phyloP scores from a whole-genome alignment of 208 protist genomes.

The Leishmania amazonensis region DNA sequence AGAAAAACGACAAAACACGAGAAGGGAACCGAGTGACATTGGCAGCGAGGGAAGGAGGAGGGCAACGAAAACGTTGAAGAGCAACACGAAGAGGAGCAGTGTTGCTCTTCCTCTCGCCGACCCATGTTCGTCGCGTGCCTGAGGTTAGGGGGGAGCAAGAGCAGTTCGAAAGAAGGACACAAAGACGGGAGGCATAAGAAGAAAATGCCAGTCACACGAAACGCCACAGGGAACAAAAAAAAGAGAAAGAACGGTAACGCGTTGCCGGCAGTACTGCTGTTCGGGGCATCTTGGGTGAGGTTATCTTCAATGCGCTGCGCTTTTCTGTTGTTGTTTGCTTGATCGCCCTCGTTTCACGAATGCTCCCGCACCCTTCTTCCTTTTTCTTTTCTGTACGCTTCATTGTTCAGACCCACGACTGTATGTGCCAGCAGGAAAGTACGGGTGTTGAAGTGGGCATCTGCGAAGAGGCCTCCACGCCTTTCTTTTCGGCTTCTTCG shows the following conservation, averaged over 20 bases:
- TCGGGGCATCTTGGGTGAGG: neutral
- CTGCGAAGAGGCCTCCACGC: neutral
- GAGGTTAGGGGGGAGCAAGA: neutral
- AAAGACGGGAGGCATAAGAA: neutral
- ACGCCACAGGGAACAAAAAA: slow-evolving; percentile 12
- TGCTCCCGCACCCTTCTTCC: neutral
- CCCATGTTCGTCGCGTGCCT: neutral
- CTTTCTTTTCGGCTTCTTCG: neutral
- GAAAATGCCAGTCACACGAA: neutral
- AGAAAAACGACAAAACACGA: neutral
- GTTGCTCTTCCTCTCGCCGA: neutral
- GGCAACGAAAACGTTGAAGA: neutral
- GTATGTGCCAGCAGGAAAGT: neutral
- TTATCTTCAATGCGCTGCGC: neutral
- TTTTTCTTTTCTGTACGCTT: neutral
- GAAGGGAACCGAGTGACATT: neutral
- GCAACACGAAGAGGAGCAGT: neutral
- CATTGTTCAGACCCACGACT: neutral
- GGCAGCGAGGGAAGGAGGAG: neutral
- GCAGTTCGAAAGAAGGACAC: neutral
- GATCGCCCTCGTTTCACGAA: neutral
- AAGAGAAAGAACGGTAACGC: slow-evolving; percentile 21
- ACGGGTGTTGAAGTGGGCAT: neutral
- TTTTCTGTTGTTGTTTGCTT: neutral
- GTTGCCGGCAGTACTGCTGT: neutral